Base-by-base conservation (phyloP, 2,329 filamentous ascomycete species). In the Xylariaceae sp. region DNA sequence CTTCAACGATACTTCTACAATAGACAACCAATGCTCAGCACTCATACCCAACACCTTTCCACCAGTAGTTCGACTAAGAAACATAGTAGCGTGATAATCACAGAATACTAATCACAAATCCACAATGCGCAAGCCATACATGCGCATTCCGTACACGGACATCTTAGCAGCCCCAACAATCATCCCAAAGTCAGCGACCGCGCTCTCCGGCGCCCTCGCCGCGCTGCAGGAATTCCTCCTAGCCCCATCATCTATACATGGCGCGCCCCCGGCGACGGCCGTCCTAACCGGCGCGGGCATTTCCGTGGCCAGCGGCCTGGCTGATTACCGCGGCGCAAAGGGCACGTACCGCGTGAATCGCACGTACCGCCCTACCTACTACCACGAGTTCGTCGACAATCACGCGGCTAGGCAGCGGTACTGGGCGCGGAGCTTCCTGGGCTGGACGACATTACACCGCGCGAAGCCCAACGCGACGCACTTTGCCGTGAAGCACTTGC, bases 281-380 rank as follows among this genome's bases (percentile, higher is more conserved):
- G 72, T 78, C 63, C 76, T 77, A 73, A 86, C 92, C 0, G 94
- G 94, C 10, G 94, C 94, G 2, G 94, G 94, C 2, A 88, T 99
- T 47, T 96, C 90, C 1, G 92, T 97, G 8, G 89, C 92, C 3
- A 96, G 90, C 10, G 94, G 94, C 0, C 79, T 99, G 30, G 88
- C 92, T 29, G 94, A 99, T 72, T 99, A 99, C 70, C 80, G 94
- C 51, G 94, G 94, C 18, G 79, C 82, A 47, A 88, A 92, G 61
- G 94, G 94, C 57, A 97, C 92, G 8, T 99, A 99, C 69, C 86
- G 90, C 41, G 80, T 94, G 66, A 97, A 97, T 74, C 90, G 88
- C 74, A 84, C 83, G 13, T 96, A 95, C 68, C 84, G 88, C 2
- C 94, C 92, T 30, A 95, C 96, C 61, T 99, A 95, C 74, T 92